phyloP scores from a whole-genome alignment of 2,329 filamentous ascomycete genomes.

The Mycocentrospora acerina region DNA sequence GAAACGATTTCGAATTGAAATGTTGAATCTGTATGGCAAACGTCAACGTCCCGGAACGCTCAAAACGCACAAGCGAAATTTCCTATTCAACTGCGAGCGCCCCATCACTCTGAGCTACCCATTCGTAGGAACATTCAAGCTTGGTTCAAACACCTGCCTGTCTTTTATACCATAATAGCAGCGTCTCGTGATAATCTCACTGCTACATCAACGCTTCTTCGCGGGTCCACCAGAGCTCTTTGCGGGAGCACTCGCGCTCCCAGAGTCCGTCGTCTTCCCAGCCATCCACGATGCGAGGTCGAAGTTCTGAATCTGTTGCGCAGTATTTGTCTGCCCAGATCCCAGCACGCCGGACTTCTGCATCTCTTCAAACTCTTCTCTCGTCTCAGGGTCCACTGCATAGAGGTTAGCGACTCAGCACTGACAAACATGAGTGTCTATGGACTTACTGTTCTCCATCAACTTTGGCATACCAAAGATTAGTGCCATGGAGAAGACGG shows the following conservation, averaged over 20 bases:
- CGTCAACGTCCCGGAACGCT: too few species aligned
- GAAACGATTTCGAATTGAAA: too few species aligned
- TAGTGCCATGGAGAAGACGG: conserved; percentile 75
- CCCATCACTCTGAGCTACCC: too few species aligned
- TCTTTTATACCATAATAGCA: too few species aligned
- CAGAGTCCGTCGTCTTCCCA: conserved; percentile 48
- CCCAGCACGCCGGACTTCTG: conserved; percentile 73
- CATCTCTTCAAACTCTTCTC: conserved; percentile 87
- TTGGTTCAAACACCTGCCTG: too few species aligned
- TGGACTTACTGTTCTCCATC: conserved; percentile 84
- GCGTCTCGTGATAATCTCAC: background rate
- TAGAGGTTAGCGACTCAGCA: conserved; percentile 8
- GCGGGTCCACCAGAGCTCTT: conserved; percentile 32
- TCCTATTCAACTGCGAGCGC: too few species aligned
- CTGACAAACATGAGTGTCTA: too few species aligned
- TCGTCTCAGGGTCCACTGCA: conserved; percentile 93
- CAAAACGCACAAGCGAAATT: too few species aligned
- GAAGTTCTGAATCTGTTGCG: conserved; percentile 61
- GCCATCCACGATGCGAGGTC: conserved; percentile 71
- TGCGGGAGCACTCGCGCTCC: conserved; percentile 19
- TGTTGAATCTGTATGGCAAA: too few species aligned
- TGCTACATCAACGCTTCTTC: conserved; percentile 18
- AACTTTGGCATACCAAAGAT: conserved; percentile 94
- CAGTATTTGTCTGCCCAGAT: conserved; percentile 39
- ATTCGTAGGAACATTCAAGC: too few species aligned